Conservation (phyloP, 2,329 filamentous ascomycete genomes). For the Venturia nashicola region DNA sequence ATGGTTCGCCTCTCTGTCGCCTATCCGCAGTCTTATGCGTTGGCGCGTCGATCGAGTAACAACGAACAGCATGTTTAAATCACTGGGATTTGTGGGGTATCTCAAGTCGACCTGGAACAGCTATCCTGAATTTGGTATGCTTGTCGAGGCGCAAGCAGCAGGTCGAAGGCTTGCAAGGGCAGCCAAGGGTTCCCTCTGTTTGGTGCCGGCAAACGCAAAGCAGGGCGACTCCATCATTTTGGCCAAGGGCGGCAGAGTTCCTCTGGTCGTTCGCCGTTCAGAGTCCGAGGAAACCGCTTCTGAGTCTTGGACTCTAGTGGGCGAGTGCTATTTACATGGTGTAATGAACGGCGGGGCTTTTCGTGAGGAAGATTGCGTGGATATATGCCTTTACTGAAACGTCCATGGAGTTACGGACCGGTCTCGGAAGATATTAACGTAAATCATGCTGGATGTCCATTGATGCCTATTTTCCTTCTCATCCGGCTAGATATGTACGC, state of each 20-base stretch:
- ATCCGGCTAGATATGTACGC: too few species aligned
- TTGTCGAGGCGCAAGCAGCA: neutral
- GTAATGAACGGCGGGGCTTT: neutral
- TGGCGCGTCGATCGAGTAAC: neutral
- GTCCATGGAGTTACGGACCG: too few species aligned
- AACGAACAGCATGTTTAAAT: neutral
- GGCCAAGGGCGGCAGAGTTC: neutral
- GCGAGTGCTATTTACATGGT: constrained; percentile 3
- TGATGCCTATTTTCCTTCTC: too few species aligned
- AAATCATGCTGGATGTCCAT: too few species aligned
- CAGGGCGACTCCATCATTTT: neutral
- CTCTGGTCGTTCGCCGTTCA: neutral
- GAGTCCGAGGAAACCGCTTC: neutral
- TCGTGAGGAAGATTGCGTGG: neutral
- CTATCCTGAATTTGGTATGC: neutral
- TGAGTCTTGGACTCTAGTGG: neutral
- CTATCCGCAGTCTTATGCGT: neutral
- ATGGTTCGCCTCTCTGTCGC: neutral
- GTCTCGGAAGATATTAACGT: too few species aligned
- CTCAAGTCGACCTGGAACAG: neutral
- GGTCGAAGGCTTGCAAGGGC: neutral
- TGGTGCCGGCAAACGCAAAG: neutral
- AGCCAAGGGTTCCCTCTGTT: neutral
- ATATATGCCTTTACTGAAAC: neutral
- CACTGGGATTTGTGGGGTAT: neutral